These are phyloP conservation scores for Pseudonitzschia delicatissima DNA, from an alignment of 108 stramenopile species.

Conservation along the genomic window DNA sequence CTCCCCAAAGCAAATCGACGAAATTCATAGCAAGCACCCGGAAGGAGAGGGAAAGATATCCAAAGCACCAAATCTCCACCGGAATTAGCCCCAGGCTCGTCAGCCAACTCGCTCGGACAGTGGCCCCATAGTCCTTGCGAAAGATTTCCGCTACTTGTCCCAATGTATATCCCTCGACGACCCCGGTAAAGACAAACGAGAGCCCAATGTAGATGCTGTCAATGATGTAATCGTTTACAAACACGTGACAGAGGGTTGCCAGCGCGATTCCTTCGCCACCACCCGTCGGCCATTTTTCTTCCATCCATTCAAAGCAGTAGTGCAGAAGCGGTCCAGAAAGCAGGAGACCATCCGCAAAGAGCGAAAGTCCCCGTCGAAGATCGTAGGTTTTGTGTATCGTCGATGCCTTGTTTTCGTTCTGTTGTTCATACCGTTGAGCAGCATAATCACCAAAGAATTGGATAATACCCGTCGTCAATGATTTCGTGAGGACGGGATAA, in stretches of 20 bases:
- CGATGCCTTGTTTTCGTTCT: neutral
- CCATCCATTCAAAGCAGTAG: slow-evolving; percentile 61
- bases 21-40: slow-evolving; percentile 72
- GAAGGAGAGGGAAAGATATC: slow-evolving; percentile 57
- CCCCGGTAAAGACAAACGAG: slow-evolving; percentile 47
- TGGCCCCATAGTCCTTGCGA: slow-evolving; percentile 39
- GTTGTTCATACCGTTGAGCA: slow-evolving; percentile 53
- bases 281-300: slow-evolving; percentile 47
- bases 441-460: slow-evolving; percentile 47
- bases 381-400: slow-evolving; percentile 33
- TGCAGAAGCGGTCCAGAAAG: slow-evolving; percentile 75
- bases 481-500: slow-evolving; percentile 57
- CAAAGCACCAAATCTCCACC: slow-evolving; percentile 64
- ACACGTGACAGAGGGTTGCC: slow-evolving; percentile 56
- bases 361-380: slow-evolving; percentile 49
- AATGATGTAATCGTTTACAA: slow-evolving; percentile 50
- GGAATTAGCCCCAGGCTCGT: slow-evolving; percentile 51
- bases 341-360: slow-evolving; percentile 50
- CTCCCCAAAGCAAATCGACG: slow-evolving; percentile 72
- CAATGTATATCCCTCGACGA: slow-evolving; percentile 50
- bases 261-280: slow-evolving; percentile 14
- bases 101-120: slow-evolving; percentile 56
- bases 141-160: slow-evolving; percentile 33
- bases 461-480: slow-evolving; percentile 53
- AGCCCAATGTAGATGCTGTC: slow-evolving; percentile 65